Base-by-base conservation (phyloP, 305 asterid species). In the Ajuga reptans region DNA sequence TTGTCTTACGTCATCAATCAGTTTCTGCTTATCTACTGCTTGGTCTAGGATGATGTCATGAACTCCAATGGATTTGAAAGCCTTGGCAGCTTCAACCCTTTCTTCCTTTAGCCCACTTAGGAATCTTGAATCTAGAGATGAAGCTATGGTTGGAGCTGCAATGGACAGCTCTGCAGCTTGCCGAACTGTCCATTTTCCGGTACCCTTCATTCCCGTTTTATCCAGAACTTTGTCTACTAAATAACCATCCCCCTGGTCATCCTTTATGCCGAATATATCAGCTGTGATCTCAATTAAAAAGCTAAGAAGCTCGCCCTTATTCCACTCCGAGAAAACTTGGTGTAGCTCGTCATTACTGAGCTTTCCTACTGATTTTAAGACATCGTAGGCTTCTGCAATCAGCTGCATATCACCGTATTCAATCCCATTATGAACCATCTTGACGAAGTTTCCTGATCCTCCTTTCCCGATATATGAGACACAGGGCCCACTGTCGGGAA, bases 401-500 rank as follows among this genome's bases (percentile, higher is more conserved):
- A 87, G 79, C 78, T 87, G 95, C 95, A 87, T 85, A 64, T 85
- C 91, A 58, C 95, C 95, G 29, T 87, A 87, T 60, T 87, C 95
- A 63, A 87, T 87, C 75, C 95, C 95, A 27, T 87, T 85, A 64
- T 84, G 95, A 6, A 87, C 72, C 95, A 85, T 87, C 77, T 87
- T 87, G 21, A 87, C 95, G 36, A 87, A 87, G 76, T 85, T 85
- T 0, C 94, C 88, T 7, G 90, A 80, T 45, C 94, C 93, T 65
- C 90, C 89, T 45, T 83, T 34, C 11, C 95, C 95, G 9, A 85
- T 75, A 29, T 84, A 87, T 2, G 88, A 82, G 18, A 87, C 95
- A 78, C 95, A 87, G 2, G 95, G 91, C 24, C 94, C 94, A 45
- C 91, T 87, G 50, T 81, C 88, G 5, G 84, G 81, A 59, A 85